Conservation (phyloP, 768 basidiomycete genomes). For the Mycena alexandri region DNA sequence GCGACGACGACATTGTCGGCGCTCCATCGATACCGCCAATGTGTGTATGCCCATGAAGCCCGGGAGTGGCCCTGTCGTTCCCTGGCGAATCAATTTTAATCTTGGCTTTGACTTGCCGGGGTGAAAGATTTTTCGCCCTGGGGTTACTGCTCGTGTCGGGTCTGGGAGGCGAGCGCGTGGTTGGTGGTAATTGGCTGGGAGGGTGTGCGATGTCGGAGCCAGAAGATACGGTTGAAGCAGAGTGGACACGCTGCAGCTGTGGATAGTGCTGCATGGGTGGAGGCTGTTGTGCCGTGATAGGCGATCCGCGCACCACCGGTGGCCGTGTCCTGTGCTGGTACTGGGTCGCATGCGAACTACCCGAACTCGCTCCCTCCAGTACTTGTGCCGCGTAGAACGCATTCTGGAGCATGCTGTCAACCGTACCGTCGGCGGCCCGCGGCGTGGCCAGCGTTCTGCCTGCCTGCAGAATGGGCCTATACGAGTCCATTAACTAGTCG, state of each 20-base stretch:
- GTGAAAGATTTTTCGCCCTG: constrained; percentile 22
- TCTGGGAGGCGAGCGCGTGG: constrained; percentile 21
- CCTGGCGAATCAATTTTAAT: constrained; percentile 24
- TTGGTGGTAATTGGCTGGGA: constrained; percentile 15
- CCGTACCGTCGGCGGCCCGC: constrained; percentile 3
- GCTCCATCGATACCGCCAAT: constrained; percentile 13
- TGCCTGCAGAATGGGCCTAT: constrained; percentile 33
- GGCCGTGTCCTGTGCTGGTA: constrained; percentile 11
- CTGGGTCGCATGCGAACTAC: constrained; percentile 2
- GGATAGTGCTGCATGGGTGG: constrained; percentile 10
- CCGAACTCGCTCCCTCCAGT: constrained; percentile 29
- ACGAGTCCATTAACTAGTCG: constrained; percentile 30
- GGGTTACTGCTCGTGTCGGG: neutral
- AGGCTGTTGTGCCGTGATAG: constrained; percentile 7
- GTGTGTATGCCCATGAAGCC: constrained; percentile 11
- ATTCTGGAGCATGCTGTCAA: constrained; percentile 36
- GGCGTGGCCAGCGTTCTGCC: constrained; percentile 25
- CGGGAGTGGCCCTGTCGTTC: constrained; percentile 8
- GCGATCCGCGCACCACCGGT: constrained; percentile 11
- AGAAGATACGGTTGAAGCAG: constrained; percentile 31
- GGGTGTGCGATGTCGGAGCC: constrained; percentile 19
- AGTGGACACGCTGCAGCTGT: constrained; percentile 34
- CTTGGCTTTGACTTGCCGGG: constrained; percentile 23
- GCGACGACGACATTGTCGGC: constrained; percentile 22
- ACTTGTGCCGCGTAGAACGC: constrained; percentile 36